Base-by-base conservation (phyloP, 2,329 filamentous ascomycete species). In the Trichophyton benhamiae region DNA sequence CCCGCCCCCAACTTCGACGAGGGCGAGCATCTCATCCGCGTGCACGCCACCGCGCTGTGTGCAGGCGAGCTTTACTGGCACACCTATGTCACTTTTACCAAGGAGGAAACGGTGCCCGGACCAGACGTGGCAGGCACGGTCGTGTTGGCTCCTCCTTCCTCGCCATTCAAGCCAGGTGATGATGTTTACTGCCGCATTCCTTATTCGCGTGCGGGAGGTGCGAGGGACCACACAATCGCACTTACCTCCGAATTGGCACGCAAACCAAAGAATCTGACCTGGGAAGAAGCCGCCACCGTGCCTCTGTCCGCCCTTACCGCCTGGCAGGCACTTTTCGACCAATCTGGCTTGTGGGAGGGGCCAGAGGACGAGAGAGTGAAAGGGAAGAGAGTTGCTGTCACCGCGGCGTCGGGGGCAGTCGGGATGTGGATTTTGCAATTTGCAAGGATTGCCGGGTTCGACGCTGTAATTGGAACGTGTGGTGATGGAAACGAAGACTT, bases 281-380 rank as follows among this genome's bases (percentile, higher is more conserved):
- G 69, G 68, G 69, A 63, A 6, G 70, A 76, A 57, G 70, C 73
- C 8, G 74, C 73, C 2, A 67, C 69, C 3, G 68, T 76, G 46
- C 72, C 74, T 8, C 67, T 77, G 65, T 72, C 69, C 33, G 72
- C 72, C 7, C 58, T 75, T 58, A 77, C 72, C 57, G 75, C 75
- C n/a, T 76, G 70, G 71, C 77, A 79, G 66, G 72, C 71, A 5
- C 65, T 80, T 1, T 79, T 79, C 55, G 69, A 72, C n/a, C 68
- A 75, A 61, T 68, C 67, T 1, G 70, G 71, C 36, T 66, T 17
- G 65, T 61, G 8, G 61, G 63, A 2, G 17, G 63, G n/a, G 63
- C 64, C 33, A 33, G 61, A 65, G 38, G 60, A 63, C 46, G 48
- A 57, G 20, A 22, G 30, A 3, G 65, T 48, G 3, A 68, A 66